Evolutionary conservation across 73 alveolate genomes (phyloP).

Genomic region (Tetrahymena malaccensis): DNA sequence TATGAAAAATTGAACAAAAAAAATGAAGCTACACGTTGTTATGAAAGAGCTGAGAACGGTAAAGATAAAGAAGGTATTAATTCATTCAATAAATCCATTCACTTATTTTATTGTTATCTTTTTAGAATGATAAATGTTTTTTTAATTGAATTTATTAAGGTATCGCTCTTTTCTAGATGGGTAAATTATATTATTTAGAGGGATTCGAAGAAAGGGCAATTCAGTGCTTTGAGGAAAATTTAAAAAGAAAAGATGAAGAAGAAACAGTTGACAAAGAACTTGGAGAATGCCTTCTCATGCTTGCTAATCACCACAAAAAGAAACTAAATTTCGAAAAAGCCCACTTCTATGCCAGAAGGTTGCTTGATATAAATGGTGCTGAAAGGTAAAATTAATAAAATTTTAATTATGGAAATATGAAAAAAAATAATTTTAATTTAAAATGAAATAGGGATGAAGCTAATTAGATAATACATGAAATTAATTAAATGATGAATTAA

Average conservation of each 20-base stretch:
- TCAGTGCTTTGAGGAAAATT: conserved; percentile 77
- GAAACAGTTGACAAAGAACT: conserved; percentile 78
- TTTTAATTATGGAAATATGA: too few relatives aligned
- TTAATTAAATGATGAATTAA: background rate
- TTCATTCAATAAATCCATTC: too few relatives aligned
- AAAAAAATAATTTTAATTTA: too few relatives aligned
- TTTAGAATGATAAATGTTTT: too few relatives aligned
- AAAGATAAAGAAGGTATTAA: conserved; percentile 93
- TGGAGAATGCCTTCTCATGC: conserved; percentile 81
- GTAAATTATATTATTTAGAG: conserved; percentile 77
- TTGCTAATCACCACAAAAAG: conserved; percentile 71
- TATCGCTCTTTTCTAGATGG: conserved; percentile 89
- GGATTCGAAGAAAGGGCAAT: conserved; percentile 86
- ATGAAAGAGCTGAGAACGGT: conserved; percentile 87
- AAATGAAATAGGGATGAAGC: conserved; percentile 30
- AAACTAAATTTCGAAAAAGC: conserved; percentile 75
- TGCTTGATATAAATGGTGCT: conserved; percentile 85
- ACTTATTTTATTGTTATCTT: too few relatives aligned
- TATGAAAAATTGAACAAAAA: conserved; percentile 86
- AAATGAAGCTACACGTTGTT: conserved; percentile 90
- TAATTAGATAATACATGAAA: conserved; percentile 14
- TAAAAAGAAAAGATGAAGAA: conserved; percentile 77
- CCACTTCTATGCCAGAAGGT: conserved; percentile 69
- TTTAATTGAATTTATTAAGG: background rate
- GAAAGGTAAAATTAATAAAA: background rate